A percentile compares a stretch with the other conserved stretches of the same genome.
These are phyloP conservation scores for Phytophthora vignae DNA, from an alignment of 352 stramenopile genomes.

Conservation along the genomic window DNA sequence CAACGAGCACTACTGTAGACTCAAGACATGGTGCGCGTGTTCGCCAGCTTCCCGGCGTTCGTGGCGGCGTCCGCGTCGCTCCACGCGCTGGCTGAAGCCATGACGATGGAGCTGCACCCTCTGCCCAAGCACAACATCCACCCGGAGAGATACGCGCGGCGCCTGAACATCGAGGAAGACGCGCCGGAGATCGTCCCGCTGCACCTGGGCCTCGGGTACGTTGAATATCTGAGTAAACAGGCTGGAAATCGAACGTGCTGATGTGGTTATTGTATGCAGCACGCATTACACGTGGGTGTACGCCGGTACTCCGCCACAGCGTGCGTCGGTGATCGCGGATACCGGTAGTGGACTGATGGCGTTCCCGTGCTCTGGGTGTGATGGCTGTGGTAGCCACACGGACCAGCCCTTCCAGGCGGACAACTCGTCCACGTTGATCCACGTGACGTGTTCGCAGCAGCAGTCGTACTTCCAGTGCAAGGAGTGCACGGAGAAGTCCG, in stretches of 20 bases:
- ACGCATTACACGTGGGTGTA: conserved; percentile 91
- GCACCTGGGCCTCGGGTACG: conserved; percentile 70
- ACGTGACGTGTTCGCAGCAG: conserved; percentile 65
- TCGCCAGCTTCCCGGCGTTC: conserved; percentile 22
- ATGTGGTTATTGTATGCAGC: conserved; percentile 33
- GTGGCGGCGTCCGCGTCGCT: conserved; percentile 14
- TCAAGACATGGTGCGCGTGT: conserved; percentile 33
- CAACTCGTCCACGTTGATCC: conserved; percentile 75
- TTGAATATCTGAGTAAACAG: background rate
- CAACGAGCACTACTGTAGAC: too few species aligned
- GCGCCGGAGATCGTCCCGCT: conserved; percentile 69
- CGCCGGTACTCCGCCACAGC: conserved; percentile 77
- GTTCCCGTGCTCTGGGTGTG: conserved; percentile 82
- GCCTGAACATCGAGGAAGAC: conserved; percentile 44
- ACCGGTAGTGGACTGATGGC: conserved; percentile 83
- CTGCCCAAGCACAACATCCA: conserved; percentile 41
- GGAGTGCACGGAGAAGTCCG: conserved; percentile 44
- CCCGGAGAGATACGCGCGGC: conserved; percentile 55
- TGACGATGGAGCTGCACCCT: conserved; percentile 58
- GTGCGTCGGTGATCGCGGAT: conserved; percentile 85
- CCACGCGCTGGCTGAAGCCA: background rate
- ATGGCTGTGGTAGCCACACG: conserved; percentile 78
- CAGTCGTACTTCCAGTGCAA: conserved; percentile 67
- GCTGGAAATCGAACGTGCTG: conserved; percentile 6
- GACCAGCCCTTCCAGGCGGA: conserved; percentile 66